phyloP scores from a whole-genome alignment of 1,139 yeast species.

The Yamadazyma atlantica region DNA sequence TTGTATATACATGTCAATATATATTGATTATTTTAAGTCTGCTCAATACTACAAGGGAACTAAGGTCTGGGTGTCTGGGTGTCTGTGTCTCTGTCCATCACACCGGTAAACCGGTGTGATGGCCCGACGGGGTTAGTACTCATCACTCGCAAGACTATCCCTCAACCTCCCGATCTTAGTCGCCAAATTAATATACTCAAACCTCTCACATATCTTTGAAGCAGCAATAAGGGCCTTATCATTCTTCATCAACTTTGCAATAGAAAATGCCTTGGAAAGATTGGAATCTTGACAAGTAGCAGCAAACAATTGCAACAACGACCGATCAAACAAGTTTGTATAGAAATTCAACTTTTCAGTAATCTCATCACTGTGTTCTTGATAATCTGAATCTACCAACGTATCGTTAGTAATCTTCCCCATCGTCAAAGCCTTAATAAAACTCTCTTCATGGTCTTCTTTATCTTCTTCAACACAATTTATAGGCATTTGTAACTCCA shows the following conservation, averaged over 20 bases:
- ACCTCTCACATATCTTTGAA: constrained; percentile 75
- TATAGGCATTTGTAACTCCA: constrained; percentile 69
- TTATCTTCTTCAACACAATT: constrained; percentile 24
- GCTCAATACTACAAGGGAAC: no score
- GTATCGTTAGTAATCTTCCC: constrained; percentile 52
- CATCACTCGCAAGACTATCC: constrained; percentile 54
- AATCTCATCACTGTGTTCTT: constrained; percentile 40
- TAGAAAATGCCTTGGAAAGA: constrained; percentile 63
- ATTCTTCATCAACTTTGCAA: constrained; percentile 68
- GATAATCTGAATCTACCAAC: constrained; percentile 35
- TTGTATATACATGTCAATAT: not conserved
- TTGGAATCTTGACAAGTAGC: constrained; percentile 70
- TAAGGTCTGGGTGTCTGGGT: no score
- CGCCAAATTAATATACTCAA: constrained; percentile 65
- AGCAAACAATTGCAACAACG: constrained; percentile 75
- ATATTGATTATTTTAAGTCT: constrained; percentile 1
- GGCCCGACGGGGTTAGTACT: no score
- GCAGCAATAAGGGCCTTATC: constrained; percentile 86
- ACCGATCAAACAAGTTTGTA: constrained; percentile 62
- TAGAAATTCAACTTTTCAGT: constrained; percentile 50
- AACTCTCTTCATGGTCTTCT: constrained; percentile 43
- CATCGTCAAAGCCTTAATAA: constrained; percentile 47
- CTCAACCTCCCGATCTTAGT: constrained; percentile 65
- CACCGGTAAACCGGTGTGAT: no score
- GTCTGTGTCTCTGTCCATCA: no score